Percentiles rank a stretch among this genome's conserved stretches.
These are phyloP conservation scores for Botrytis pseudocinerea DNA, from an alignment of 2,329 filamentous ascomycete species.

Conservation along the genomic window DNA sequence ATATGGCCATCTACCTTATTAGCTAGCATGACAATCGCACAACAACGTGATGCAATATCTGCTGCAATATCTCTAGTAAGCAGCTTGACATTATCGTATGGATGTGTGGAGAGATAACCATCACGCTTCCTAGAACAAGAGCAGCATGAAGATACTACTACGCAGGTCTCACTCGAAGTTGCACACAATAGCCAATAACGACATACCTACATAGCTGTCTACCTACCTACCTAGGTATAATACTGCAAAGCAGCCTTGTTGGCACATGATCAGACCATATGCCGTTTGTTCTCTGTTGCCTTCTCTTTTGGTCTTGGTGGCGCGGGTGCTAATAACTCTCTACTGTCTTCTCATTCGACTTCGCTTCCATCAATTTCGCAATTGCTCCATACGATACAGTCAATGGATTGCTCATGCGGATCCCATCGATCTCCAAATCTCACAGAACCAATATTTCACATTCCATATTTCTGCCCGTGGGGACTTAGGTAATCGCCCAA, in stretches of 20 bases:
- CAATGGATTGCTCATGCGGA: background rate
- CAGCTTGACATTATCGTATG: background rate
- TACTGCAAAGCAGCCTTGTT: conserved; percentile 10
- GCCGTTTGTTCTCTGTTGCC: background rate
- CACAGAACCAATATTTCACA: background rate
- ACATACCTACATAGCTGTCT: background rate
- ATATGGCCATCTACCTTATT: background rate
- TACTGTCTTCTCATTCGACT: background rate
- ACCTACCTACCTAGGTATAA: background rate
- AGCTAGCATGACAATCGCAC: background rate
- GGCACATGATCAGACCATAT: conserved; percentile 4
- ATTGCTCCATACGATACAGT: background rate
- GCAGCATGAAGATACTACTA: background rate
- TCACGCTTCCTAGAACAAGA: background rate
- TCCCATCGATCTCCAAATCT: background rate
- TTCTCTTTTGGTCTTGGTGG: background rate
- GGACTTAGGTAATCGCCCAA: conserved; percentile 2
- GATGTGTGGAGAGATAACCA: background rate
- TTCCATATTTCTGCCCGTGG: background rate
- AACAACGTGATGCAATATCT: too few relatives aligned
- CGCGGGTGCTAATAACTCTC: background rate
- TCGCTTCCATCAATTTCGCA: background rate
- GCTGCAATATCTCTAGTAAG: background rate
- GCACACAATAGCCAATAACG: background rate
- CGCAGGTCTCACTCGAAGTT: background rate